Percentiles rank a stretch among this genome's conserved stretches.
These are phyloP conservation scores for Lactarius hatsudake DNA, from an alignment of 768 basidiomycete genomes.

Conservation along the genomic window DNA sequence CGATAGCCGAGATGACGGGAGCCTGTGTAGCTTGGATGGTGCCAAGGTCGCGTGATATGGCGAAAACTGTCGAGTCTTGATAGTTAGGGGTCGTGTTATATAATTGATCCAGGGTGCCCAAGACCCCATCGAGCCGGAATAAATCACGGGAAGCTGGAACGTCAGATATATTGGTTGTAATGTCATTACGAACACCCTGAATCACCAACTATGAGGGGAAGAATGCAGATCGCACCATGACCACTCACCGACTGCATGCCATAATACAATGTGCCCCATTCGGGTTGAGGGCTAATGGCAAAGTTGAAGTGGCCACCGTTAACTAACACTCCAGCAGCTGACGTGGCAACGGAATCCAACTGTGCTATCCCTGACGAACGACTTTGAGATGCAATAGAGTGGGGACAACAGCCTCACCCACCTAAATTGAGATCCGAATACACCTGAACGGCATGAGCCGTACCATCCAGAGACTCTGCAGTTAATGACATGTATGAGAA, in stretches of 20 bases:
- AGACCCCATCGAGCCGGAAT: conserved; percentile 25
- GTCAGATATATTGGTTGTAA: conserved; percentile 23
- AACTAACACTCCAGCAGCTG: too few species aligned
- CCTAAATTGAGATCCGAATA: conserved; percentile 41
- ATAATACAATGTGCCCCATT: conserved; percentile 17
- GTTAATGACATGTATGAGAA: conserved; percentile 40
- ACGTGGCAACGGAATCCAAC: too few species aligned
- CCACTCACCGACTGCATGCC: conserved; percentile 18
- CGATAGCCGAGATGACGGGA: conserved; percentile 32
- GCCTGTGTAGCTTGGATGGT: conserved; percentile 19
- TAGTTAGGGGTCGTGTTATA: too few species aligned
- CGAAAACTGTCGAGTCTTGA: conserved; percentile 17
- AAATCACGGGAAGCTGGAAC: conserved; percentile 8
- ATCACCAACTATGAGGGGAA: not conserved
- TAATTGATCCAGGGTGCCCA: not conserved
- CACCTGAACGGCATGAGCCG: conserved; percentile 36
- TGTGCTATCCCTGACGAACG: too few species aligned
- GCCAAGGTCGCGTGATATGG: conserved; percentile 32
- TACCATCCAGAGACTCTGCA: conserved; percentile 34
- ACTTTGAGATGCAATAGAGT: not conserved
- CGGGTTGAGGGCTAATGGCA: too few species aligned
- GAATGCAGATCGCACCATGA: not conserved
- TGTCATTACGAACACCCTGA: not conserved
- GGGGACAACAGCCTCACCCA: conserved; percentile 19
- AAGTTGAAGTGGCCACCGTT: too few species aligned